Base-by-base conservation (phyloP, 192 early-diverging fungal species). In the Podochytrium sp. region DNA sequence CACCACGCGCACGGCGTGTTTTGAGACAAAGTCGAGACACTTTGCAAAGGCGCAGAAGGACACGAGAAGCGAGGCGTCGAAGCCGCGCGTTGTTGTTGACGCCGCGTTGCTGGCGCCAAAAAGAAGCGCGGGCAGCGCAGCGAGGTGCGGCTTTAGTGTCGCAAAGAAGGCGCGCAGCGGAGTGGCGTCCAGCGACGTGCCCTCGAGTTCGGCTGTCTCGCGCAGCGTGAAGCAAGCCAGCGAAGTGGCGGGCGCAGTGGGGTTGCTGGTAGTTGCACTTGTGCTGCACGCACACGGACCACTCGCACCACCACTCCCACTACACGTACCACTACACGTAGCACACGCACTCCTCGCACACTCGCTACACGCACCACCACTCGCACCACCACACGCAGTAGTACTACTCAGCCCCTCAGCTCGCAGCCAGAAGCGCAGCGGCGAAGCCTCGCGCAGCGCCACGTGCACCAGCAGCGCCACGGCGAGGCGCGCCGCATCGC, bases 171-270 rank as follows among this genome's bases (percentile, higher is more conserved):
- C n/a, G 4, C 35, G 35, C 29, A 41, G n/a, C 16, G 20, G 53
- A 12, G 49, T 23, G 10, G 47, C 7, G 52, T 25, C 53, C 4
- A 69, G 32, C 18, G 66, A 69, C 14, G 66, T 69, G 6, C 66
- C 66, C 7, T 12, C 20, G 7, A 69, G 34, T 69, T 69, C 66
- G 18, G 66, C 47, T 14, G 55, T 30, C 40, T 69, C 66, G 23
- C 35, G 52, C 6, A 33, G 32, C n/a, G 23, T 38, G 34, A 33
- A 69, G n/a, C 52, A 34, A n/a, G 55, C 14, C 7, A 29, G 51
- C 14, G 66, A 55, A 18, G 41, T 27, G 7, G 27, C n/a, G 3
- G 41, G 66, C 16, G 51, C 66, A 55, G 6, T 52, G 35, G 27
- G n/a, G 34, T 56, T 69, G 52, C 7, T 7, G 52, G 30, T 23